Evolutionary conservation across 176 grass and related monocot species (phyloP), one percentile per base, ranked within the genome.

Genomic region (Miscanthus lutarioriparius): DNA sequence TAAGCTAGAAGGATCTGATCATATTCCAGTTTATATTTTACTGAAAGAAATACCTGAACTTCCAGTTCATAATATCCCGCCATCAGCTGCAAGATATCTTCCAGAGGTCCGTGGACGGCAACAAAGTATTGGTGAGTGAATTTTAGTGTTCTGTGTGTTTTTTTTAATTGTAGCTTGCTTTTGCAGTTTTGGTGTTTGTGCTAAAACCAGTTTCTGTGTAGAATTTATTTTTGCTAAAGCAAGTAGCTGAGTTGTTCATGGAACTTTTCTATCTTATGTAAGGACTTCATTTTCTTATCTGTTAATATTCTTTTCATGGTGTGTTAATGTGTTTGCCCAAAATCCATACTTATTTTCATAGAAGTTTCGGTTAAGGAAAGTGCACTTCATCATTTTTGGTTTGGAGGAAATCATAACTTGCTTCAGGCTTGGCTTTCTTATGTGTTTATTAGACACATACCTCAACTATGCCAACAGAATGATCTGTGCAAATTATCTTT

Each of bases 1-100:
- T 85, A 99, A 94, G 85, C 86, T 99, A 83, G 96, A 99, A 88
- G 96, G 96, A 80, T 99, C 96, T 7, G 96, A 99, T 92, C 96
- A 99, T 93, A 83, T 96, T 82, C 96, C 96, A 80, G 91, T 99
- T 86, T 96, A 87, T 92, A 81, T 94, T 49, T 63, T 89, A 67
- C 84, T 94, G 56, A 89, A 83, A 79, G 86, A 90, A 78, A 78
- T 94, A 76, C 88, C 96, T 76, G 74, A 89, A 83, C 77, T 96
- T 90, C 84, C 81, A 27, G 35, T 86, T 71, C 96, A 99, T 83
- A 94, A 74, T 77, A 89, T 86, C 72, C 96, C 93, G n/a, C 59
- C 86, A 75, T 82, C 87, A 84, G 87, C 96, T 67, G 89, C 94
- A 64, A 93, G 93, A 91, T 96, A 96, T 91, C 25, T 95, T 82